These are phyloP conservation scores for Pythium pectinolyticum DNA, from an alignment of 352 stramenopile species.

Conservation along the genomic window DNA sequence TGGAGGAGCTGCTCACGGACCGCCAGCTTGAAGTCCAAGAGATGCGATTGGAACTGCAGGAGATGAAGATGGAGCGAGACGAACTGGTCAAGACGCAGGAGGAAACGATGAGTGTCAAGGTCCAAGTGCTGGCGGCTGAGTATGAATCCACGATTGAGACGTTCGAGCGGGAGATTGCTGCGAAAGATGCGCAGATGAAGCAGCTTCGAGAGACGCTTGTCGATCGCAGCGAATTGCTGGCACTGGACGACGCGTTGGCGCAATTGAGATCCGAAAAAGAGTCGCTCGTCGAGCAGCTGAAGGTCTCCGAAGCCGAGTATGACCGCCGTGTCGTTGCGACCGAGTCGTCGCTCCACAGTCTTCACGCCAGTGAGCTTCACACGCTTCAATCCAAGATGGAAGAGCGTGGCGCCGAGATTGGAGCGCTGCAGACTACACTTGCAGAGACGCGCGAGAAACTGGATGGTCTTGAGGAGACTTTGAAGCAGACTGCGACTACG, in stretches of 20 bases:
- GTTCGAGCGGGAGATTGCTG: slow-evolving; percentile 40
- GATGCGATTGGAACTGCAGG: slow-evolving; percentile 51
- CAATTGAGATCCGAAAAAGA: slow-evolving; percentile 52
- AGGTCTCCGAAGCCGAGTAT: slow-evolving; percentile 42
- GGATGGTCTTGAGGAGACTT: slow-evolving; percentile 38
- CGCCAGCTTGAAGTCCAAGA: slow-evolving; percentile 56
- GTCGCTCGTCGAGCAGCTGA: slow-evolving; percentile 43
- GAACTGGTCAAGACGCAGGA: slow-evolving; percentile 32
- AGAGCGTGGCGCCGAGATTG: slow-evolving; percentile 44
- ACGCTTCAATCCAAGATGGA: slow-evolving; percentile 43
- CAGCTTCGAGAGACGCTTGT: slow-evolving; percentile 44
- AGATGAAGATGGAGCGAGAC: slow-evolving; percentile 29
- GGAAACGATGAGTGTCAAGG: slow-evolving; percentile 37
- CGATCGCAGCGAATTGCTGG: slow-evolving; percentile 49
- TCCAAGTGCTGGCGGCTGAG: slow-evolving; percentile 45
- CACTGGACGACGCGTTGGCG: slow-evolving; percentile 42
- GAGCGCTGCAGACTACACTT: slow-evolving; percentile 36
- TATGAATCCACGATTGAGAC: slow-evolving; percentile 50
- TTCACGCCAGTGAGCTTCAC: slow-evolving; percentile 44
- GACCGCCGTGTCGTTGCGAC: slow-evolving; percentile 33
- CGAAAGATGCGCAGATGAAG: slow-evolving; percentile 50
- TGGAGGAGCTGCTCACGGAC: slow-evolving; percentile 52
- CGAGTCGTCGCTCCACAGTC: slow-evolving; percentile 32
- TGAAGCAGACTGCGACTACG: slow-evolving; percentile 32
- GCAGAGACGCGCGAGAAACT: slow-evolving; percentile 39